A percentile compares a stretch with the other conserved stretches of the same genome.
phyloP scores from a whole-genome alignment of 2,329 filamentous ascomycete genomes.

The Cladophialophora yegresii region DNA sequence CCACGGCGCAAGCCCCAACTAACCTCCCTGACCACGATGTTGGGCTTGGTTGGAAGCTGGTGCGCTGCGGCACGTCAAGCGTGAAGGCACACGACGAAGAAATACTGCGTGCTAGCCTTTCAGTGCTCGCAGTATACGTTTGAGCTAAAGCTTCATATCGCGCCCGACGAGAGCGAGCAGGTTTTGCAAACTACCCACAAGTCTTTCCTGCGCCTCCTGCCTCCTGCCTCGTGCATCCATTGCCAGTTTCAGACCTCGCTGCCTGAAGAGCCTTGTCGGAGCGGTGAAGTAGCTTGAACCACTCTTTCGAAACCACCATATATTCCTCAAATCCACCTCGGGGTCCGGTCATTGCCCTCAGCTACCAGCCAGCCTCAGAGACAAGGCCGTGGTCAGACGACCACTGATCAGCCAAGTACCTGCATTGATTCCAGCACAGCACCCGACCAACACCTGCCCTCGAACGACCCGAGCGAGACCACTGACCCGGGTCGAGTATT shows the following conservation, averaged over 20 bases:
- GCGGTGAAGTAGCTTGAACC: conserved; percentile 23
- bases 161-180: not conserved
- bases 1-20: conserved; percentile 3
- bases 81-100: not conserved
- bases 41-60: not conserved
- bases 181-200: not conserved
- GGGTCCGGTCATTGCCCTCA: conserved; percentile 20
- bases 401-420: conserved; percentile 3
- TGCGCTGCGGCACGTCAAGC: not conserved
- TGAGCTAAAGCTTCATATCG: conserved; percentile 6
- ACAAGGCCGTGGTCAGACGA: conserved; percentile 14
- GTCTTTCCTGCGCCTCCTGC: conserved; percentile 2
- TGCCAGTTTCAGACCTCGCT: conserved; percentile 9
- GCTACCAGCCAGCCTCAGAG: not conserved
- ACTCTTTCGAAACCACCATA: conserved; percentile 17
- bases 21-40: conserved; percentile 2
- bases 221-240: conserved; percentile 15
- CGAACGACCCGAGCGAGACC: conserved; percentile 4
- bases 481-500: conserved; percentile 1
- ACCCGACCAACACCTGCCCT: not conserved
- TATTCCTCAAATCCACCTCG: conserved; percentile 19
- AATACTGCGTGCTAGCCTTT: not conserved
- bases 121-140: not conserved
- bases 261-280: conserved; percentile 22
- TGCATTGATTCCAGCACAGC: conserved; percentile 4